Evolutionary conservation across 352 stramenopile species (phyloP).

Genomic region (Phytophthora vignae): DNA sequence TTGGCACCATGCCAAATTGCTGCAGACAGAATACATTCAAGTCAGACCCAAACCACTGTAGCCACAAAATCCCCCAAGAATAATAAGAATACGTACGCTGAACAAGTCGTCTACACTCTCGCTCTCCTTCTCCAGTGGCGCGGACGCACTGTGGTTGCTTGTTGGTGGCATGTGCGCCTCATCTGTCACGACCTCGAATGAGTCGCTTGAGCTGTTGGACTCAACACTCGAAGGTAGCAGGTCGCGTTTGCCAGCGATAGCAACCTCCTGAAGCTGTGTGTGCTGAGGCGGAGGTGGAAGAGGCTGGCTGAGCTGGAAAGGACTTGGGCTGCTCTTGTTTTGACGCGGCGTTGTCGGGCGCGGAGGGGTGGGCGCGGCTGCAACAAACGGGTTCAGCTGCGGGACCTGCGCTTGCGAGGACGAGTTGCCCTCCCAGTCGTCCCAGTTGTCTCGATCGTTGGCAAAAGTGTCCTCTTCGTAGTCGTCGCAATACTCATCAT

Average conservation of each 20-base stretch:
- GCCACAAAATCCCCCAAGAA: constrained; percentile 1
- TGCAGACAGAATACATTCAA: constrained; percentile 29
- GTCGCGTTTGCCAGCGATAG: constrained; percentile 23
- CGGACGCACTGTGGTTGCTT: constrained; percentile 17
- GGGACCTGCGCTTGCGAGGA: constrained; percentile 38
- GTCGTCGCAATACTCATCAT: constrained; percentile 59
- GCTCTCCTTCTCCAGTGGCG: constrained; percentile 43
- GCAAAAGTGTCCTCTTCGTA: constrained; percentile 58
- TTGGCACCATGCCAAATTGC: constrained; percentile 89
- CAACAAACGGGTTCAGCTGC: constrained; percentile 58
- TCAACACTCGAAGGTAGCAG: constrained; percentile 44
- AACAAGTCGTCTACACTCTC: constrained; percentile 75
- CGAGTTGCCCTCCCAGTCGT: constrained; percentile 68
- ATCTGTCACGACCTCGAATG: constrained; percentile 67
- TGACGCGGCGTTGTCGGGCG: constrained; percentile 22
- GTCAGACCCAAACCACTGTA: constrained; percentile 15
- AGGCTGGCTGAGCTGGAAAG: constrained; percentile 39
- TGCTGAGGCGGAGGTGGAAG: constrained; percentile 27
- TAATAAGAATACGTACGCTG: constrained; percentile 61
- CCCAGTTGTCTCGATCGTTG: constrained; percentile 65
- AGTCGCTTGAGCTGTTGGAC: constrained; percentile 78
- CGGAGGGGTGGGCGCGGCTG: constrained; percentile 9
- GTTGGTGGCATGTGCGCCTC: constrained; percentile 39
- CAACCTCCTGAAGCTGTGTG: constrained; percentile 42
- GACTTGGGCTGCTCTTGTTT: constrained; percentile 10